Evolutionary conservation across 345 rosid species (phyloP).

Genomic region (Heritiera fomes): DNA sequence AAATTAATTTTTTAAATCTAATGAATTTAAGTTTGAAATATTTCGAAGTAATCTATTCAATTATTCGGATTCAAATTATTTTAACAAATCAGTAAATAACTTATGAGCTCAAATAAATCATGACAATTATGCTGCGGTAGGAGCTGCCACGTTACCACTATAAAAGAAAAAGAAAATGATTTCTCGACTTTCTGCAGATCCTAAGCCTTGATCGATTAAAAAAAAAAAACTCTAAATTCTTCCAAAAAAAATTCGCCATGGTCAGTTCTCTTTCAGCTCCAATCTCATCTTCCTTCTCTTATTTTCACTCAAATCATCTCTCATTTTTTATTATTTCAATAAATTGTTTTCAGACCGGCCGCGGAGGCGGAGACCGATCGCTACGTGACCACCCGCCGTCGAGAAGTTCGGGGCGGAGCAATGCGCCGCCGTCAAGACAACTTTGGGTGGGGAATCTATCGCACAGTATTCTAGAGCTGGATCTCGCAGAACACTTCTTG

Average conservation of each 20-base stretch:
- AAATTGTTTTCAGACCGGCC: conserved; percentile 34
- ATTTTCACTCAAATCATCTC: background rate
- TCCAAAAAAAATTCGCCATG: conserved; percentile 8
- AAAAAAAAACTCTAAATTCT: too few species aligned
- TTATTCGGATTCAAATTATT: too few species aligned
- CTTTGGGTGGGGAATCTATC: conserved; percentile 93
- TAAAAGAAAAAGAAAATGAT: too few species aligned
- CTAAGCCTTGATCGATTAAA: too few species aligned
- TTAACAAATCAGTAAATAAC: too few species aligned
- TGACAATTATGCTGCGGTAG: too few species aligned
- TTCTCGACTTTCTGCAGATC: too few species aligned
- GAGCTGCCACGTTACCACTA: too few species aligned
- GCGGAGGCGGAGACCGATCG: conserved; percentile 47
- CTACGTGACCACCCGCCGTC: conserved; percentile 37
- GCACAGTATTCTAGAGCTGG: conserved; percentile 53
- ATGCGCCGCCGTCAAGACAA: conserved; percentile 80
- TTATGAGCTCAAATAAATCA: too few species aligned
- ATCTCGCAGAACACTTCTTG: conserved; percentile 50
- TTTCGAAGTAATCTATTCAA: too few species aligned
- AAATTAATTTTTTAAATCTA: too few species aligned
- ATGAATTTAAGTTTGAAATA: too few species aligned
- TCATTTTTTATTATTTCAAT: background rate
- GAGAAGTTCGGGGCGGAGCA: conserved; percentile 31
- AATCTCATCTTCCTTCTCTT: conserved; percentile 11
- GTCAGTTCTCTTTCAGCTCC: conserved; percentile 11